phyloP scores from a whole-genome alignment of 768 basidiomycete species.

The Rhizopogon rudus region DNA sequence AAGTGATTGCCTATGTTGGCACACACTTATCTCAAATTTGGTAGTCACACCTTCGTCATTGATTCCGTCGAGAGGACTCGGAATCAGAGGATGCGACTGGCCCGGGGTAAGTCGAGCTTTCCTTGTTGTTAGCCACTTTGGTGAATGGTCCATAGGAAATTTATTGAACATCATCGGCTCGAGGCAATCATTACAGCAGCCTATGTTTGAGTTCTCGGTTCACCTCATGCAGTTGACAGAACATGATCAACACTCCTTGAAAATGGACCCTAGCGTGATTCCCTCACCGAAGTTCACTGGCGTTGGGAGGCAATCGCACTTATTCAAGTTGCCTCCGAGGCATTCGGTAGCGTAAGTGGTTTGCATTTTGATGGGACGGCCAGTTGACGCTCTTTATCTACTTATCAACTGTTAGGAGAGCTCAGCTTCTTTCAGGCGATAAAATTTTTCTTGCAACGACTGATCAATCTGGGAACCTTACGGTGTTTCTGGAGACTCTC shows the following conservation, averaged over 20 bases:
- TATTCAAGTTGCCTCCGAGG: constrained; percentile 15
- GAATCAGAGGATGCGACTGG: not conserved
- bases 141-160: not conserved
- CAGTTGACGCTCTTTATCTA: too few species aligned
- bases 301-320: not conserved
- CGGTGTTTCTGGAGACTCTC: constrained; percentile 35
- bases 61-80: not conserved
- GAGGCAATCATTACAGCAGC: constrained; percentile 13
- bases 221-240: constrained; percentile 23
- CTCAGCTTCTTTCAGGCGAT: constrained; percentile 36
- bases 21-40: not conserved
- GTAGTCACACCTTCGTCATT: constrained; percentile 7
- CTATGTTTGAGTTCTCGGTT: constrained; percentile 15
- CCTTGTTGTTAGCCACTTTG: not conserved
- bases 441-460: constrained; percentile 38
- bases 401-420: constrained; percentile 19
- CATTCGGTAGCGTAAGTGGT: constrained; percentile 9
- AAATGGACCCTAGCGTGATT: constrained; percentile 14
- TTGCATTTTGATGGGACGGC: too few species aligned
- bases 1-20: not conserved
- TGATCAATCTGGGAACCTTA: constrained; percentile 28
- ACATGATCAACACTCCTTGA: constrained; percentile 23
- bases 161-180: constrained; percentile 8
- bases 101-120: too few species aligned
- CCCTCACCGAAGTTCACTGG: constrained; percentile 17